A percentile compares a stretch with the other conserved stretches of the same genome.
These are phyloP conservation scores for Magnaporthiopsis incrustans DNA, from an alignment of 2,329 filamentous ascomycete species.

Conservation along the genomic window DNA sequence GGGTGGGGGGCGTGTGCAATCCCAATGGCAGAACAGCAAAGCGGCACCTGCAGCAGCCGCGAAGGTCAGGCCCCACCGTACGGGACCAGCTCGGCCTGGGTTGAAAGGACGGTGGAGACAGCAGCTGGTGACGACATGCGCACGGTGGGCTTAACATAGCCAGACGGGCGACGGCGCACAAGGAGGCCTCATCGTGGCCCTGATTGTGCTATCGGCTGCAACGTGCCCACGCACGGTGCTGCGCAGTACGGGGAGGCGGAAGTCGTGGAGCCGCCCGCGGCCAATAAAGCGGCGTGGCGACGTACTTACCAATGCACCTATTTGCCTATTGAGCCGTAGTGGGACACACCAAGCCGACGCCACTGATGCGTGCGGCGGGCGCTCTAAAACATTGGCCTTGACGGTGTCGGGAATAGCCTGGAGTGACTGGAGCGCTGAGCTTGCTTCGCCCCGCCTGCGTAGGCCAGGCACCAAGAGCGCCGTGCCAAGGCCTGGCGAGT, in stretches of 20 bases:
- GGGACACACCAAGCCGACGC: neutral
- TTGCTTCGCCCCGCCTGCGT: neutral
- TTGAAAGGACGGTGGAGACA: neutral
- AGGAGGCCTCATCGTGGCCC: neutral
- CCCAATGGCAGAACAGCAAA: too few species aligned
- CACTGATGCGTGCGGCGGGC: neutral
- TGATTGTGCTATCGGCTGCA: neutral
- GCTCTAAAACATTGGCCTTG: too few species aligned
- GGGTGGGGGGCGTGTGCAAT: too few species aligned
- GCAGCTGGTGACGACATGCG: slow-evolving; percentile 4
- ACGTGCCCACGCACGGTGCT: neutral
- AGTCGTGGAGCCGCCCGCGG: neutral
- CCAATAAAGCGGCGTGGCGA: neutral
- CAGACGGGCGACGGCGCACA: neutral
- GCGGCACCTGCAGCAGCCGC: too few species aligned
- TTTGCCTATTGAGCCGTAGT: too few species aligned
- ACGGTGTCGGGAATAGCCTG: neutral
- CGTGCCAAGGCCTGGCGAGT: neutral
- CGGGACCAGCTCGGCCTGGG: neutral
- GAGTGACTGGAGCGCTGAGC: neutral
- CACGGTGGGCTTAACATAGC: slow-evolving; percentile 3
- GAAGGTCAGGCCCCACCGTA: too few species aligned
- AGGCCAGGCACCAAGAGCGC: neutral
- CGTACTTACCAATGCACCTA: neutral
- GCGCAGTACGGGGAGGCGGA: slow-evolving; percentile 2